Evolutionary conservation across 495 filamentous ascomycete species (phyloP), one percentile per base, ranked within the genome.

Genomic region (Aspergillus ellipticus): DNA sequence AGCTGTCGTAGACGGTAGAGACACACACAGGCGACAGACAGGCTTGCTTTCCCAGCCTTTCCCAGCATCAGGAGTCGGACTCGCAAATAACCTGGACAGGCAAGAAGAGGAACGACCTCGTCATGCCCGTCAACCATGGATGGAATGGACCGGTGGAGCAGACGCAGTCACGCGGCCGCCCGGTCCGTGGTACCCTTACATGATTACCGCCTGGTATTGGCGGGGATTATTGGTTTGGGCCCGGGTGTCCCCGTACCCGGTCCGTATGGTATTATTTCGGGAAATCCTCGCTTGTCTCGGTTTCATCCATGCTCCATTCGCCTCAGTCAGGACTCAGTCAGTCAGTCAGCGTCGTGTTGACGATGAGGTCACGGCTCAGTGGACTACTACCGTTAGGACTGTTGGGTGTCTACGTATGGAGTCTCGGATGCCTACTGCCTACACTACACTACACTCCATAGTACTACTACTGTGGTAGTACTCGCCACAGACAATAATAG

Each of bases 121-220:
- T 54, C 42, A 42, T 24, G 26, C 26, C 24, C 49, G 29, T 37
- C 35, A 37, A n/a, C n/a, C 22, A 54, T 31, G 42, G 51, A 48
- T 28, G 48, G 57, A 59, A 59, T 52, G 48, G 35, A n/a, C 39
- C 6, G 53, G 53, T 60, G 58, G 58, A 56, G 58, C 20, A 52
- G 22, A 17, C n/a, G 48, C 20, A 60, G 58, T 60, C 58, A 60
- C 58, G 58, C 58, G 58, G 56, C 51, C 48, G 49, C 24, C 21
- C 41, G 45, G 52, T 59, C 28, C 22, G 2, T 13, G 48, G 39
- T 52, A 59, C 57, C 58, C 49, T 55, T 54, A 54, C 51, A 28
- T 53, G 45, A 54, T 28, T 42, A 46, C 42, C 15, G 22, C 53
- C 17, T 16, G 28, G 49, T 20, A 37, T 35, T 15, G 22, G 3